Percentiles rank a stretch among this genome's conserved stretches.
These are phyloP conservation scores for Sapria himalayana DNA, from an alignment of 345 rosid genomes.

Conservation along the genomic window DNA sequence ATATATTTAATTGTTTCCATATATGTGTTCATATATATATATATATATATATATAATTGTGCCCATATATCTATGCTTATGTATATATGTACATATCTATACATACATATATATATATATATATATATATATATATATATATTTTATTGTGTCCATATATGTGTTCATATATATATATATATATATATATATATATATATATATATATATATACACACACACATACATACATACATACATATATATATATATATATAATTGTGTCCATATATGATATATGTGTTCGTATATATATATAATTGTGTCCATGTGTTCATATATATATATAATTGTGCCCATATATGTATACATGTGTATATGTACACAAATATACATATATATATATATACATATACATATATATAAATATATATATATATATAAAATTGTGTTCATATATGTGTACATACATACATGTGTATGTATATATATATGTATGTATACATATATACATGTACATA, in stretches of 20 bases:
- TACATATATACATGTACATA: not conserved
- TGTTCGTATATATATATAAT: not conserved
- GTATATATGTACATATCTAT: conserved; percentile 1
- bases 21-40: not conserved
- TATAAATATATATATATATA: not conserved
- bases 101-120: not conserved
- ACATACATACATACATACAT: not conserved
- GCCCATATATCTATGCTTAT: not conserved
- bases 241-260: not conserved
- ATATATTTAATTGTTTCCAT: not conserved
- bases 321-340: not conserved
- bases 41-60: not conserved
- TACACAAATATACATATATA: not conserved
- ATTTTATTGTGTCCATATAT: not conserved
- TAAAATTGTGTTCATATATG: not conserved
- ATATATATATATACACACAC: not conserved
- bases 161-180: not conserved
- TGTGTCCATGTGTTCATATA: not conserved
- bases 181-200: conserved; percentile 2
- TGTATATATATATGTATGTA: conserved; percentile 1
- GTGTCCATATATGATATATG: not conserved
- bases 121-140: conserved; percentile 1
- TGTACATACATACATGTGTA: not conserved
- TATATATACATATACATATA: not conserved
- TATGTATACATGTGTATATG: not conserved